These are phyloP conservation scores for Fusarium cicatricum DNA, from an alignment of 2,329 filamentous ascomycete species.

Conservation along the genomic window DNA sequence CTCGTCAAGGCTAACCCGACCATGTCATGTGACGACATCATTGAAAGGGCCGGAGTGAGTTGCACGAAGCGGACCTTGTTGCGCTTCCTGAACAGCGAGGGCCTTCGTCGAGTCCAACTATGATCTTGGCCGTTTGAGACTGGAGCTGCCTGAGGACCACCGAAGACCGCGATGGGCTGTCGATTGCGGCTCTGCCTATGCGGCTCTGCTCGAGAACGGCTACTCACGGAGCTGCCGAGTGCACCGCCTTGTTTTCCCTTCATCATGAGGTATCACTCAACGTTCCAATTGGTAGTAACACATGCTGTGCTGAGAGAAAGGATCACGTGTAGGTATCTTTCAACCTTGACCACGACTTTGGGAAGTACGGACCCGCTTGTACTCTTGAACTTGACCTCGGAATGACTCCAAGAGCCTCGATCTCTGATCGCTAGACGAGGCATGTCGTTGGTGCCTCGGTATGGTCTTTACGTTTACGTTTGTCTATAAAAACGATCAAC, in stretches of 20 bases:
- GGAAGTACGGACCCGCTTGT: constrained; percentile 13
- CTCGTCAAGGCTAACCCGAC: background rate
- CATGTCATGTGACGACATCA: background rate
- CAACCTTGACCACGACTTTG: background rate
- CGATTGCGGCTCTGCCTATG: no score
- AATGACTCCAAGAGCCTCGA: constrained; percentile 1
- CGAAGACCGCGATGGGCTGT: no score
- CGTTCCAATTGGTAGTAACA: no score
- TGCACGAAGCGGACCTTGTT: background rate
- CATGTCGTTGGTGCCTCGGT: background rate
- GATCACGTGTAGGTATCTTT: constrained; percentile 17
- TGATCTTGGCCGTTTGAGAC: no score
- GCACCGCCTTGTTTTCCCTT: background rate
- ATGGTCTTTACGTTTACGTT: background rate
- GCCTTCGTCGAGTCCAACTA: background rate
- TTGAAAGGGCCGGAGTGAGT: background rate
- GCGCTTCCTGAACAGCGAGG: background rate
- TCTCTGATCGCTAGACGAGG: background rate
- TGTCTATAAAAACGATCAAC: constrained; percentile 4
- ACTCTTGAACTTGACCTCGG: background rate
- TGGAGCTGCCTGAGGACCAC: no score
- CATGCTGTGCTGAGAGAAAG: no score
- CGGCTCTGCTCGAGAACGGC: background rate
- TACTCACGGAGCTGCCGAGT: background rate
- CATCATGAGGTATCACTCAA: constrained; percentile 10